These are phyloP conservation scores for Marasmius fiardii DNA, from an alignment of 1,284 basidiomycete species.

Conservation along the genomic window DNA sequence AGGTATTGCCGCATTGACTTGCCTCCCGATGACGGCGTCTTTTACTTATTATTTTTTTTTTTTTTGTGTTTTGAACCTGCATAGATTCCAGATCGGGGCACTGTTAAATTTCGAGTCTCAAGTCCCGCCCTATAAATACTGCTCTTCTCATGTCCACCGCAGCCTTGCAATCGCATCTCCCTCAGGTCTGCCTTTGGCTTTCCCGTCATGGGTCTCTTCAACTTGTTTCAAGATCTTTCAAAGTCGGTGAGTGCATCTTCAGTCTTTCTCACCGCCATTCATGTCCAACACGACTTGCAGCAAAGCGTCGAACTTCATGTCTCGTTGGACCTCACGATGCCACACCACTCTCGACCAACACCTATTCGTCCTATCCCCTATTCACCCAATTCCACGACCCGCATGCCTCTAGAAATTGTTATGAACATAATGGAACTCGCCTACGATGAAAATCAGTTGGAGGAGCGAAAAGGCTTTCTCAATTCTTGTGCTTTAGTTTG, in stretches of 20 bases:
- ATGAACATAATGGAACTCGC: conserved; percentile 58
- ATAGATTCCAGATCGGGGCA: conserved; percentile 4
- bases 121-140: conserved; percentile 15
- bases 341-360: conserved; percentile 13
- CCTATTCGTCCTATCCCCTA: conserved; percentile 20
- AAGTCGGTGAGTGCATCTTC: conserved; percentile 20
- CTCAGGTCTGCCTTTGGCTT: conserved; percentile 14
- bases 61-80: conserved; percentile 20
- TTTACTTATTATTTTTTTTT: conserved; percentile 15
- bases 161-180: conserved; percentile 12
- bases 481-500: conserved; percentile 57
- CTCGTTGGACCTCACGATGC: conserved; percentile 30
- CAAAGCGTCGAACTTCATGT: conserved; percentile 32
- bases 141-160: conserved; percentile 1
- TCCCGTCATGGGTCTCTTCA: conserved; percentile 33
- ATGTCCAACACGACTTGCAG: conserved; percentile 18
- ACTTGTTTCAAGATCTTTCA: conserved; percentile 30
- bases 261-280: conserved; percentile 14
- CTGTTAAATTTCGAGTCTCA: conserved; percentile 10
- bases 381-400: conserved; percentile 8
- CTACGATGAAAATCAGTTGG: conserved; percentile 35
- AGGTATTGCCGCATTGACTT: no score
- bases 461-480: conserved; percentile 40
- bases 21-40: conserved; percentile 14
- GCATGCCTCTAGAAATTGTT: conserved; percentile 59